A percentile compares a stretch with the other conserved stretches of the same genome.
Conservation (phyloP, 2,329 filamentous ascomycete species). For the Cadophora malorum region DNA sequence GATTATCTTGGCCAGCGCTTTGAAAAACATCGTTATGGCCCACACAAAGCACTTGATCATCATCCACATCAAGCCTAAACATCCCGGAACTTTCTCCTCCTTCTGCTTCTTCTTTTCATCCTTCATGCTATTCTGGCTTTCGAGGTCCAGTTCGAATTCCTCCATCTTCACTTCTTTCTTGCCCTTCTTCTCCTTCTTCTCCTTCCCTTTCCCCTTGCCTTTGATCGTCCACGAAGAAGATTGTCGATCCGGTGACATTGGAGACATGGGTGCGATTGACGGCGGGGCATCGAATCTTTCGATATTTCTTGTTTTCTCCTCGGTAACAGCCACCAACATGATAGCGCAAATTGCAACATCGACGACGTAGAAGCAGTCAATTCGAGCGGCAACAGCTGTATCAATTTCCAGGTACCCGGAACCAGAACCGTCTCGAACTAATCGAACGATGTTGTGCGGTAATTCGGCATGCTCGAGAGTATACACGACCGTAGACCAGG, state of each 20-base stretch:
- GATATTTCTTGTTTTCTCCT: slow-evolving; percentile 57
- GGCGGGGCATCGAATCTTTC: slow-evolving; percentile 68
- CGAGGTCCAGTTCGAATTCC: slow-evolving; percentile 66
- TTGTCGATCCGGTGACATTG: slow-evolving; percentile 40
- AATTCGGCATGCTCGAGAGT: slow-evolving; percentile 69
- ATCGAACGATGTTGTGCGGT: slow-evolving; percentile 63
- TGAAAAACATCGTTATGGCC: slow-evolving; percentile 61
- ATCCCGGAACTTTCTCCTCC: slow-evolving; percentile 54
- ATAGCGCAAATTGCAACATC: slow-evolving; percentile 68
- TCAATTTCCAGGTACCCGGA: slow-evolving; percentile 65
- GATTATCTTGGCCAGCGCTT: slow-evolving; percentile 57
- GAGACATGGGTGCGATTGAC: slow-evolving; percentile 31
- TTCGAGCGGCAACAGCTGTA: slow-evolving; percentile 63
- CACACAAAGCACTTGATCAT: slow-evolving; percentile 65
- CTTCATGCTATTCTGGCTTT: slow-evolving; percentile 58
- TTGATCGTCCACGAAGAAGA: slow-evolving; percentile 32
- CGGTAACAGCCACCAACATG: slow-evolving; percentile 62
- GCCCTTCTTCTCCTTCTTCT: slow-evolving; percentile 32
- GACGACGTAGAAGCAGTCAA: slow-evolving; percentile 66
- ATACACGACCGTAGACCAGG: slow-evolving; percentile 68
- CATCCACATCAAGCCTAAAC: slow-evolving; percentile 59
- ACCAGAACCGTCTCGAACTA: slow-evolving; percentile 66
- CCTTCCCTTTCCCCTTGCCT: slow-evolving; percentile 33
- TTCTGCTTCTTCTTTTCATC: slow-evolving; percentile 52
- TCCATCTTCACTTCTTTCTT: slow-evolving; percentile 61